phyloP scores from a whole-genome alignment of 306 rosid species.

The Fagus sylvatica region DNA sequence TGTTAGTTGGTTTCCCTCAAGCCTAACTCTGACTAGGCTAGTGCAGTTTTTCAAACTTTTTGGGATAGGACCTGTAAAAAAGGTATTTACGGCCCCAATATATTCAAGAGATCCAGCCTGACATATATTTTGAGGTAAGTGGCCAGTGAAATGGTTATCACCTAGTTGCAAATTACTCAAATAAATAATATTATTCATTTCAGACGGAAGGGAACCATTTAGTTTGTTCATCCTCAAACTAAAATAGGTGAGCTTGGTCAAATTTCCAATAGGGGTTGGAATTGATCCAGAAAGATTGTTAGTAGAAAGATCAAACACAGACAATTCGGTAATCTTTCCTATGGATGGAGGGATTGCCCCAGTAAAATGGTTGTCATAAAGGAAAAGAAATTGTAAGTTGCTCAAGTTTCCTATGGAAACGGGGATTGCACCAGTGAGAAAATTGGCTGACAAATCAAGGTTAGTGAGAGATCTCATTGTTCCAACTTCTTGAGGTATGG shows the following conservation, averaged over 20 bases:
- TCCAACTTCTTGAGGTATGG: background rate
- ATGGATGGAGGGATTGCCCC: constrained; percentile 22
- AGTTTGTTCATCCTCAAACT: background rate
- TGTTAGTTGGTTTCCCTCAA: constrained; percentile 24
- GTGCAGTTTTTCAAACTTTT: constrained; percentile 23
- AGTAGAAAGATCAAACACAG: background rate
- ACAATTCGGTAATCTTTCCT: background rate
- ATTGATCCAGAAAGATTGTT: constrained; percentile 12
- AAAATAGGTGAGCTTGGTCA: background rate
- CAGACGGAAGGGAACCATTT: background rate
- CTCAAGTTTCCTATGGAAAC: background rate
- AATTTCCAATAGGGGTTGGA: constrained; percentile 13
- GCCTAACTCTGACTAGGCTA: constrained; percentile 24
- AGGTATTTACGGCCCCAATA: background rate
- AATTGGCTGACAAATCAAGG: background rate
- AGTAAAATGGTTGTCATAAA: background rate
- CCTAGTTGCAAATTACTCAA: background rate
- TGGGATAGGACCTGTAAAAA: constrained; percentile 1
- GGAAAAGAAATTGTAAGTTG: background rate
- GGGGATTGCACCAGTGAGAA: background rate
- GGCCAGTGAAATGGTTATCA: background rate
- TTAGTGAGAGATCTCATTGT: background rate
- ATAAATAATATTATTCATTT: background rate
- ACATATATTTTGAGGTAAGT: background rate
- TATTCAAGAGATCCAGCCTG: background rate